These are phyloP conservation scores for Sideroxylon spinosum DNA, from an alignment of 179 eudicot genomes.

Conservation along the genomic window DNA sequence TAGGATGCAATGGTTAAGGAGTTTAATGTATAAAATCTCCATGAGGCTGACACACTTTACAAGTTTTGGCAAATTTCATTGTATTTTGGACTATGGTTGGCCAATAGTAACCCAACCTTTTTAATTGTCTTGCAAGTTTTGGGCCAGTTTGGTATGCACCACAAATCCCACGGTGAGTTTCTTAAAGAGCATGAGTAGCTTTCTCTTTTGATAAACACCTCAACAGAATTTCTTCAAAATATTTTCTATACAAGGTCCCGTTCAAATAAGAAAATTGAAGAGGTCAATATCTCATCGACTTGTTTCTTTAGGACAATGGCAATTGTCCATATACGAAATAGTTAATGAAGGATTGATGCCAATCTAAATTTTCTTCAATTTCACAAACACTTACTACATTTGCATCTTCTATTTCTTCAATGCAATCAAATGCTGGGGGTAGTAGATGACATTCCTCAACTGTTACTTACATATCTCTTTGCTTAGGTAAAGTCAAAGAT, in stretches of 20 bases:
- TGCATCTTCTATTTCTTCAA: too few species aligned
- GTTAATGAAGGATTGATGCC: constrained; percentile 14
- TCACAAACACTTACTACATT: not conserved
- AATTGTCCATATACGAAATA: constrained; percentile 6
- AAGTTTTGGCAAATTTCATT: too few species aligned
- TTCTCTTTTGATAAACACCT: constrained; percentile 13
- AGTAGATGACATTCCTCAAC: not conserved
- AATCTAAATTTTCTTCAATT: constrained; percentile 7
- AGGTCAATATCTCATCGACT: not conserved
- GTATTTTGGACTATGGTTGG: too few species aligned
- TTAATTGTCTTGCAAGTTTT: constrained; percentile 1
- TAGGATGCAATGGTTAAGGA: too few species aligned
- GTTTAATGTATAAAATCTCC: not conserved
- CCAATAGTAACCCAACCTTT: too few species aligned
- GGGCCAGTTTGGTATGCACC: constrained; percentile 14
- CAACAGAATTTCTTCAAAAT: not conserved
- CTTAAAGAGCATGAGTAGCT: not conserved
- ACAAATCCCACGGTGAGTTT: constrained; percentile 1
- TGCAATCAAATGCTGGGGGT: not conserved
- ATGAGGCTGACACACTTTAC: not conserved
- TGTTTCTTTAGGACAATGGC: not conserved
- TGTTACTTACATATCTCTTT: too few species aligned
- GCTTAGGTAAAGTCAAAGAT: too few species aligned
- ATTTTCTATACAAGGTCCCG: constrained; percentile 8
- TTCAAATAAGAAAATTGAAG: not conserved